Base-by-base conservation (phyloP, 305 asterid species). In the Solanum hybrid region DNA sequence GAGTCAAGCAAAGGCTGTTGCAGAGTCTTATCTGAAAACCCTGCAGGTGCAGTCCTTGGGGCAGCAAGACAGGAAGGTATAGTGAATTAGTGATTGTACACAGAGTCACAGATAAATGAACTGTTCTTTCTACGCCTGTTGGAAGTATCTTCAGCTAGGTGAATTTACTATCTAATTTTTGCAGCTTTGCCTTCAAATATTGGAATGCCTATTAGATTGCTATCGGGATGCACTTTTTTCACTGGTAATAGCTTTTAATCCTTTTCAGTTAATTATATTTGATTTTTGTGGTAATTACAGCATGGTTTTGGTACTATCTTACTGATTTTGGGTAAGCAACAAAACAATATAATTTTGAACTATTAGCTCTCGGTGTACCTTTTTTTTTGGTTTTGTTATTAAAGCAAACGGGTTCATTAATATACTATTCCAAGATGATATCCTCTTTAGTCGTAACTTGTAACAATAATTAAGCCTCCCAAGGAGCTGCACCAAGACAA, bases 111-210 rank as follows among this genome's bases (percentile, higher is more conserved):
- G 4, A 84, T 56, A 84, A 51, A 45, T 84, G 32, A 84, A 10
- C 87, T 84, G 72, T 51, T 84, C 75, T 84, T 31, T 84, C 75
- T 45, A 60, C 10, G 3, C 38, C 88, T 60, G 34, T 85, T 85
- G 77, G 22, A 32, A 60, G 88, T 85, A 85, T 85, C 88, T 85
- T 60, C 34, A 35, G 40, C 78, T 85, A 31, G 66, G 24, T 34
- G 64, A 88, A 89, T 88, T 90, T 60, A 60, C 38, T 82, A 26
- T 88, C 32, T 78, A 29, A 88, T 78, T 72, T 90, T 92, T 94
- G 94, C 99, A 97, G 99, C 95, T 97, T 75, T 94, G 98, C 95
- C 92, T 95, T 90, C 96, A 95, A 94, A 97, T 97, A 91, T 88
- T 97, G 96, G 98, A 97, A 90, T 95, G 98, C 94, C 89, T 97